phyloP scores from a whole-genome alignment of 2,329 filamentous ascomycete genomes.

The Macrophomina tecta region DNA sequence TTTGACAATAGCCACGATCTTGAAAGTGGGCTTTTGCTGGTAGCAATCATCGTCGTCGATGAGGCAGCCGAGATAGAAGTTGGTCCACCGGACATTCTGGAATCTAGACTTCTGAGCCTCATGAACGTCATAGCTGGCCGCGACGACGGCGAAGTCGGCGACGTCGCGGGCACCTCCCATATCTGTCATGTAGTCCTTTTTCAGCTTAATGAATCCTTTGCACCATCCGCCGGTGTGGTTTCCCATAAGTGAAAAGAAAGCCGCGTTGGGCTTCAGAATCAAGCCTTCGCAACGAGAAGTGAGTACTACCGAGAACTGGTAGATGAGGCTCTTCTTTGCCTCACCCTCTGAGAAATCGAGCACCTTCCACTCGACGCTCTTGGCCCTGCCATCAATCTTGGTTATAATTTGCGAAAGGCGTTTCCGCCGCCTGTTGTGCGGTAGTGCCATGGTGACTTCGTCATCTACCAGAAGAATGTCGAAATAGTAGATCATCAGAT shows the following conservation, averaged over 20 bases:
- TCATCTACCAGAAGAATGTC: constrained; percentile 65
- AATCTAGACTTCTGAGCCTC: constrained; percentile 64
- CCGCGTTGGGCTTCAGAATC: constrained; percentile 78
- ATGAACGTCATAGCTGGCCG: constrained; percentile 71
- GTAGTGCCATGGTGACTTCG: constrained; percentile 56
- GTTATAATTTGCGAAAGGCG: constrained; percentile 64
- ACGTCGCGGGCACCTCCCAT: constrained; percentile 71
- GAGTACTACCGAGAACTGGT: constrained; percentile 71
- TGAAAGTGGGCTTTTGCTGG: constrained; percentile 64
- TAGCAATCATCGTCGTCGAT: constrained; percentile 66
- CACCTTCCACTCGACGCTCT: constrained; percentile 69
- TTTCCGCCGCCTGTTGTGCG: constrained; percentile 65
- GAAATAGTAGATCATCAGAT: constrained; percentile 67
- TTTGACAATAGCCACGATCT: constrained; percentile 64
- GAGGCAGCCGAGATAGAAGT: constrained; percentile 80
- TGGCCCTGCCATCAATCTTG: constrained; percentile 66
- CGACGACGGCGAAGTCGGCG: constrained; percentile 81
- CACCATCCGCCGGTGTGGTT: constrained; percentile 10
- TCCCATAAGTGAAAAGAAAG: constrained; percentile 66
- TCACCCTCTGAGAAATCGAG: constrained; percentile 67
- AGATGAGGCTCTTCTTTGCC: constrained; percentile 61
- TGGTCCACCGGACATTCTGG: constrained; percentile 71
- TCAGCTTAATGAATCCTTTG: constrained; percentile 75
- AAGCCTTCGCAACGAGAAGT: constrained; percentile 74
- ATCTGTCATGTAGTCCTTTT: constrained; percentile 81